Percentiles rank a stretch among this genome's conserved stretches.
These are phyloP conservation scores for Mycena capillaripes DNA, from an alignment of 768 basidiomycete genomes.

Conservation along the genomic window DNA sequence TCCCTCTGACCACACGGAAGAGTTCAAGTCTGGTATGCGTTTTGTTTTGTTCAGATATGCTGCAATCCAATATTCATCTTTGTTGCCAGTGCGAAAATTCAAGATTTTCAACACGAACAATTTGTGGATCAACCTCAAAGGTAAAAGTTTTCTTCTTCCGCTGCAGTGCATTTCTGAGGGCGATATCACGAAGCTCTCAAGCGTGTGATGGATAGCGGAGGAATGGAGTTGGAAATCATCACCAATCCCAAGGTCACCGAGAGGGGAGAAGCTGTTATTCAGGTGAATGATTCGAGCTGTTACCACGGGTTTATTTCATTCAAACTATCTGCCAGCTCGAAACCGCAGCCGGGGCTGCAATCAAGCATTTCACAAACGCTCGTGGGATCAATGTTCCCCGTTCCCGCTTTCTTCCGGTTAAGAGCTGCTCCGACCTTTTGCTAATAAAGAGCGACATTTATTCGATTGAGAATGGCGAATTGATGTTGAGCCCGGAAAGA, in stretches of 20 bases:
- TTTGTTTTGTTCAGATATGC: neutral
- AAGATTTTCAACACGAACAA: conserved; percentile 87
- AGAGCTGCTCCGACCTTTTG: conserved; percentile 89
- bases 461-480: conserved; percentile 87
- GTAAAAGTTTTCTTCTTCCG: conserved; percentile 38
- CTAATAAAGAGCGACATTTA: conserved; percentile 95
- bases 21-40: conserved; percentile 71
- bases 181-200: conserved; percentile 68
- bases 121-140: conserved; percentile 68
- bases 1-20: conserved; percentile 91
- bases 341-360: conserved; percentile 93
- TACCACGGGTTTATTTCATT: conserved; percentile 35
- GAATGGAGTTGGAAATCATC: conserved; percentile 85
- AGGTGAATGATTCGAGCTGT: conserved; percentile 73
- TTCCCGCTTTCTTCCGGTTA: conserved; percentile 92
- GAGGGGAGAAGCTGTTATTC: conserved; percentile 78
- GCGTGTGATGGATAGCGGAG: conserved; percentile 77
- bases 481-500: conserved; percentile 84
- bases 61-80: conserved; percentile 9
- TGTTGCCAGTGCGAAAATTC: conserved; percentile 55
- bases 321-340: conserved; percentile 67
- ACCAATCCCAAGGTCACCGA: conserved; percentile 80
- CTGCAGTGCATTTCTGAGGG: neutral
- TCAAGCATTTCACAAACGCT: conserved; percentile 92
- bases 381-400: conserved; percentile 97